Percentiles rank a stretch among this genome's conserved stretches.
These are phyloP conservation scores for Kwoniella pini DNA, from an alignment of 768 basidiomycete genomes.

Conservation along the genomic window DNA sequence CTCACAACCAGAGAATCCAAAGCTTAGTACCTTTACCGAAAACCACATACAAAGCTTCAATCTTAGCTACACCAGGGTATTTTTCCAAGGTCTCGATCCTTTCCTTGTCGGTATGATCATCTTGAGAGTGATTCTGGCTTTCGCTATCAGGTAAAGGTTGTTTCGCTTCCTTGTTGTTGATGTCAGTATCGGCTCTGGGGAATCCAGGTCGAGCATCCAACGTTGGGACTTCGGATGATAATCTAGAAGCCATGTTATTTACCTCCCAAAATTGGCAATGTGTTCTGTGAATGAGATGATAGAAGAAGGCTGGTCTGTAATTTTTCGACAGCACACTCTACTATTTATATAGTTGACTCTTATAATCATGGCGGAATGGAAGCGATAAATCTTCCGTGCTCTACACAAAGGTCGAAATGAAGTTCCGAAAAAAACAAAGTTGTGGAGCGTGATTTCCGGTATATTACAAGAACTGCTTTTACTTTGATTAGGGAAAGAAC, in stretches of 20 bases:
- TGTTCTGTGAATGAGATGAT: too few species aligned
- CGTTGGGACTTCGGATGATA: slow-evolving; percentile 9
- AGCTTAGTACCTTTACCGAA: slow-evolving; percentile 41
- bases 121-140: neutral
- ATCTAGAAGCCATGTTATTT: slow-evolving; percentile 8
- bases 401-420: neutral
- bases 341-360: too few species aligned
- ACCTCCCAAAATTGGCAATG: too few species aligned
- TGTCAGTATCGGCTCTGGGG: slow-evolving; percentile 2
- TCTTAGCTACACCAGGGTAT: slow-evolving; percentile 40
- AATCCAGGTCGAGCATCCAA: slow-evolving; percentile 7
- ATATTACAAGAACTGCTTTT: too few species aligned
- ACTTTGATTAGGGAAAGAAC: too few species aligned
- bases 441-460: slow-evolving; percentile 10
- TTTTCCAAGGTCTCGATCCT: slow-evolving; percentile 15
- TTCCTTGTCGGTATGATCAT: slow-evolving; percentile 4
- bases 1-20: slow-evolving; percentile 35
- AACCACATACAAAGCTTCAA: slow-evolving; percentile 45
- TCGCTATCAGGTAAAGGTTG: slow-evolving; percentile 1
- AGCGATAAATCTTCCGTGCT: neutral
- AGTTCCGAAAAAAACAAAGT: neutral
- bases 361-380: neutral
- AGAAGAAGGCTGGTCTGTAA: too few species aligned
- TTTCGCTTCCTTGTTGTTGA: slow-evolving; percentile 1
- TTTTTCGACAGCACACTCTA: too few species aligned